Percentiles rank a stretch among this genome's conserved stretches.
phyloP scores from a whole-genome alignment of 805 yeast species.

The Grigorovia transvaalensis region DNA sequence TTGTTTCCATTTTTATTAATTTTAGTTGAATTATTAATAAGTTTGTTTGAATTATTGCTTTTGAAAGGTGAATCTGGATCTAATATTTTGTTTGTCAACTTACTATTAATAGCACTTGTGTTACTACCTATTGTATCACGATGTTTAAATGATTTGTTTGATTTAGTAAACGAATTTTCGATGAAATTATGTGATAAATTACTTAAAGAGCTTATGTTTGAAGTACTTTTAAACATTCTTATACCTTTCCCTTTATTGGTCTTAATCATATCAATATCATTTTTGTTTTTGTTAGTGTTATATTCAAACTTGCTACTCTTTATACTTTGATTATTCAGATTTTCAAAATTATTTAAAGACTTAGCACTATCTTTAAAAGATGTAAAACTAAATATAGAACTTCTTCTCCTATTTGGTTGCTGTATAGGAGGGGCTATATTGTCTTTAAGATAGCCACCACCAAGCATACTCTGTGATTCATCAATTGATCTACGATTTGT shows the following conservation, averaged over 20 bases:
- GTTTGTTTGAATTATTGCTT: not conserved
- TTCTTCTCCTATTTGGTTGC: slow-evolving; percentile 2
- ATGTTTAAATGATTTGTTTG: not conserved
- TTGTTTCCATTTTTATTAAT: not conserved
- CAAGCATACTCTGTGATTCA: not conserved
- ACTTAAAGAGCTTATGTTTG: slow-evolving; percentile 5
- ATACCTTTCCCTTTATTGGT: slow-evolving; percentile 7
- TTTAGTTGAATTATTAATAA: not conserved
- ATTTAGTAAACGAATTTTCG: not conserved
- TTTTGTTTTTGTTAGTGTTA: slow-evolving; percentile 1
- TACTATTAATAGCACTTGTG: slow-evolving; percentile 11
- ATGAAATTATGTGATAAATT: not conserved
- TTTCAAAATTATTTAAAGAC: slow-evolving; percentile 4
- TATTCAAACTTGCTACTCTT: no score
- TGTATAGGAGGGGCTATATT: no score
- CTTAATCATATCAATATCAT: not conserved
- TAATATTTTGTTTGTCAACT: slow-evolving; percentile 7
- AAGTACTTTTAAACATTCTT: slow-evolving; percentile 8
- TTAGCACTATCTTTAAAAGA: slow-evolving; percentile 5
- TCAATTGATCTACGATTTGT: no score
- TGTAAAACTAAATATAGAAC: slow-evolving; percentile 4
- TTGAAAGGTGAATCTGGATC: not conserved
- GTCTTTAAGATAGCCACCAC: not conserved
- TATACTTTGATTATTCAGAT: slow-evolving; percentile 6
- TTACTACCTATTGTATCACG: slow-evolving; percentile 1